Conservation (phyloP, 345 rosid genomes). For the Euclidium syriacum region DNA sequence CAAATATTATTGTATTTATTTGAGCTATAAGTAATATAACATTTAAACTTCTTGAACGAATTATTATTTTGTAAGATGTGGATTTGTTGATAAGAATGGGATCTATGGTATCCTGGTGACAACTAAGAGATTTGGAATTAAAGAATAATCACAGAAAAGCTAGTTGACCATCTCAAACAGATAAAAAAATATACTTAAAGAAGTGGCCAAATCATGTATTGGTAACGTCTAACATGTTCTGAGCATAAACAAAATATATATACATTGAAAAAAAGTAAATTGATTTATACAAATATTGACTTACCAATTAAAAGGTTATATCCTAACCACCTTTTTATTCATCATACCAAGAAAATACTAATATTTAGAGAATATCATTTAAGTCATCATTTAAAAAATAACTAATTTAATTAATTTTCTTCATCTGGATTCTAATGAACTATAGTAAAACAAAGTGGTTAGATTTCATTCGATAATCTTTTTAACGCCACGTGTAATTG, state of each 20-base stretch:
- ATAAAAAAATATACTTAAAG: neutral
- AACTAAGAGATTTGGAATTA: neutral
- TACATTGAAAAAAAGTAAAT: neutral
- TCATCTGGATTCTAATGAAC: too few relatives aligned
- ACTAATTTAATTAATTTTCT: too few relatives aligned
- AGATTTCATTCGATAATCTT: too few relatives aligned
- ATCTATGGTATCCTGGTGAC: neutral
- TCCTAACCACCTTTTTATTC: neutral
- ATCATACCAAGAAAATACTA: too few relatives aligned
- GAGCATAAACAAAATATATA: neutral
- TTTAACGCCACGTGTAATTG: too few relatives aligned
- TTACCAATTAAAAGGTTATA: neutral
- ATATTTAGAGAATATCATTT: too few relatives aligned
- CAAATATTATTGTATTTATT: too few relatives aligned
- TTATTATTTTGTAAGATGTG: too few relatives aligned
- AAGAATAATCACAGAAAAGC: neutral
- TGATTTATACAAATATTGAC: neutral
- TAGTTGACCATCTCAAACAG: neutral
- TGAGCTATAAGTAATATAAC: too few relatives aligned
- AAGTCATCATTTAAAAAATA: too few relatives aligned
- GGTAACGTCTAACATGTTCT: conserved; percentile 29
- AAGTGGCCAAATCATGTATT: conserved; percentile 23
- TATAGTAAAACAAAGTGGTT: too few relatives aligned
- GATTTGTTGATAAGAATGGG: neutral
- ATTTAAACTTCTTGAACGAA: too few relatives aligned